Percentiles rank a stretch among this genome's conserved stretches.
These are phyloP conservation scores for Wickerhamiella alocasiicola DNA, from an alignment of 805 yeast genomes.

Conservation along the genomic window DNA sequence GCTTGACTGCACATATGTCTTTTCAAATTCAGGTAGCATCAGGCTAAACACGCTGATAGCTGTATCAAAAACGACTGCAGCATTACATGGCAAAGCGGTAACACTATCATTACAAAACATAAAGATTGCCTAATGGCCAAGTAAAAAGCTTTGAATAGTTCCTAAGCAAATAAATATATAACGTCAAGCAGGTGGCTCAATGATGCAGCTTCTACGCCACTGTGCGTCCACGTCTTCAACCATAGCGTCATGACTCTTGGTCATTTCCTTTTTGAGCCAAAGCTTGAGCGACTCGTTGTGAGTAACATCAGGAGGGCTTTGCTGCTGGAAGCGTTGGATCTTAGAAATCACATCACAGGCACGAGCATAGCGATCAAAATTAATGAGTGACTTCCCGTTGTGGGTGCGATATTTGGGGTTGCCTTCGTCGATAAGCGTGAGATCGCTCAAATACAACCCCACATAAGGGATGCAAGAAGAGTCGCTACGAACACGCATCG, in stretches of 20 bases:
- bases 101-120: no score
- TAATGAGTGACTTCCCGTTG: conserved; percentile 20
- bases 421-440: conserved; percentile 30
- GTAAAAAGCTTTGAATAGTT: no score
- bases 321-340: conserved; percentile 26
- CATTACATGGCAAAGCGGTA: no score
- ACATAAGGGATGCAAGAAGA: conserved; percentile 27
- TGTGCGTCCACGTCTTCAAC: conserved; percentile 24
- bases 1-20: no score
- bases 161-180: conserved; percentile 2
- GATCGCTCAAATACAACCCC: conserved; percentile 28
- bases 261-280: conserved; percentile 28
- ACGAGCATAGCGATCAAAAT: conserved; percentile 28
- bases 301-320: conserved; percentile 9
- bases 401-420: conserved; percentile 21
- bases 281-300: conserved; percentile 22
- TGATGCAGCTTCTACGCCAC: conserved; percentile 28
- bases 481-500: conserved; percentile 19
- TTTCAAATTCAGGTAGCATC: no score
- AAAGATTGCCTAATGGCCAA: no score
- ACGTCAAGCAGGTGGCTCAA: conserved; percentile 24
- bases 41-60: no score
- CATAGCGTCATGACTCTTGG: conserved; percentile 22
- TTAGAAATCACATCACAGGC: conserved; percentile 24
- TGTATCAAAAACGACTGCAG: no score